Percentiles rank a stretch among this genome's conserved stretches.
Conservation (phyloP, 441 rosid genomes). For the Gossypium davidsonii region DNA sequence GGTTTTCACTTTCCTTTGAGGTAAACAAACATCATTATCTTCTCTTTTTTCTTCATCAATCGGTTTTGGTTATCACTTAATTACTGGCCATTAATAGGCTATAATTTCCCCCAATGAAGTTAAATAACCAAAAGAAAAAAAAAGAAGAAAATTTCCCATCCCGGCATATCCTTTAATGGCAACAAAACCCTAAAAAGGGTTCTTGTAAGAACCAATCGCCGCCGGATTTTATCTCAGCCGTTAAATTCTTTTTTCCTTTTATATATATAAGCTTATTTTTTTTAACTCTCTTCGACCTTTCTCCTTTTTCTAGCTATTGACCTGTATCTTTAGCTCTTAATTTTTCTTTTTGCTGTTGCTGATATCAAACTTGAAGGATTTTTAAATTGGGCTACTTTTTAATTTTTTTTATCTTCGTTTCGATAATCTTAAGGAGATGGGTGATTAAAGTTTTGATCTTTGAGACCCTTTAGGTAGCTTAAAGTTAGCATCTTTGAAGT, state of each 20-base stretch:
- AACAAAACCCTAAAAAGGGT: conserved; percentile 78
- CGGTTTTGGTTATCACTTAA: too few relatives aligned
- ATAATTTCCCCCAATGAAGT: neutral
- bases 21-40: neutral
- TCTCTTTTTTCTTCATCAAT: too few relatives aligned
- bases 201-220: conserved; percentile 71
- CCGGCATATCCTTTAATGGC: conserved; percentile 18
- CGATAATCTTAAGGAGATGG: neutral
- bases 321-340: neutral
- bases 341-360: neutral
- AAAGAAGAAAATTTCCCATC: neutral
- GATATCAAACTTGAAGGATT: neutral
- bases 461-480: conserved; percentile 12
- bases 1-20: neutral
- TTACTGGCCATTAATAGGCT: too few relatives aligned
- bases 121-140: neutral
- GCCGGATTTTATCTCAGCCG: conserved; percentile 55
- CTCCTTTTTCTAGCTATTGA: conserved; percentile 20
- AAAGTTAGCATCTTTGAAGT: conserved; percentile 18
- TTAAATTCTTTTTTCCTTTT: conserved; percentile 22
- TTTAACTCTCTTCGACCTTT: neutral
- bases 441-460: conserved; percentile 27
- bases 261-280: conserved; percentile 8
- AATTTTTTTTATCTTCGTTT: conserved; percentile 10
- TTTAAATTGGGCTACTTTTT: neutral